Percentiles rank a stretch among this genome's conserved stretches.
phyloP scores from a whole-genome alignment of 495 filamentous ascomycete species.

The Neurospora cerealis region DNA sequence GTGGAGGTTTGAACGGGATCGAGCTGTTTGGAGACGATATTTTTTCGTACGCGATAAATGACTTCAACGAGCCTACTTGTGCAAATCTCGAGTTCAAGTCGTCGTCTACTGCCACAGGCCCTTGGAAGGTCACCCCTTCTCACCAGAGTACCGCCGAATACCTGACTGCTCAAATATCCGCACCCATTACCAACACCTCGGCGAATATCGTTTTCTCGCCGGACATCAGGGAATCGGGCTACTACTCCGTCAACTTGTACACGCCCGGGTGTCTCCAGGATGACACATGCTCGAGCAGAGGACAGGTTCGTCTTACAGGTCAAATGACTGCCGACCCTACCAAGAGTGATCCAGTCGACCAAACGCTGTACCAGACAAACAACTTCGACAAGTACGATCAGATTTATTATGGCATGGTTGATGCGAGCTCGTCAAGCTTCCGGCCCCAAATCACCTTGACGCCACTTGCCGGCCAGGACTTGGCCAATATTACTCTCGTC shows the following conservation, averaged over 20 bases:
- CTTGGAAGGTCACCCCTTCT: conserved; percentile 59
- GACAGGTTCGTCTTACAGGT: conserved; percentile 70
- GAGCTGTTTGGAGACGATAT: conserved; percentile 87
- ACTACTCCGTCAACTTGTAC: conserved; percentile 79
- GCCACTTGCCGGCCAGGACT: conserved; percentile 52
- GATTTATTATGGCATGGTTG: conserved; percentile 75
- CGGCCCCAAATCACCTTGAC: conserved; percentile 71
- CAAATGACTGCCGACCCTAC: conserved; percentile 46
- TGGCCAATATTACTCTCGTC: conserved; percentile 60
- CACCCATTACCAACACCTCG: conserved; percentile 40
- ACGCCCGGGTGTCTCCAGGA: conserved; percentile 86
- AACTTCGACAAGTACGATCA: conserved; percentile 89
- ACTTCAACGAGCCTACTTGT: conserved; percentile 84
- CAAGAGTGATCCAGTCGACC: conserved; percentile 31
- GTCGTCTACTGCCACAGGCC: conserved; percentile 54
- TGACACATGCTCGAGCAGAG: conserved; percentile 61
- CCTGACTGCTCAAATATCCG: conserved; percentile 54
- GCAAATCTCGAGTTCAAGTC: conserved; percentile 55
- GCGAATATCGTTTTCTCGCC: conserved; percentile 69
- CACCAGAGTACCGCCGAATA: conserved; percentile 60
- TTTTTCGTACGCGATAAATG: conserved; percentile 69
- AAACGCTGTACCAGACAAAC: conserved; percentile 76
- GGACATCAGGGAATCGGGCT: conserved; percentile 78
- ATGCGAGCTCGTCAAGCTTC: conserved; percentile 64
- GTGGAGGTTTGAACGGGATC: conserved; percentile 80